phyloP scores from a whole-genome alignment of 257 asterid genomes.

The Henckelia pumila region DNA sequence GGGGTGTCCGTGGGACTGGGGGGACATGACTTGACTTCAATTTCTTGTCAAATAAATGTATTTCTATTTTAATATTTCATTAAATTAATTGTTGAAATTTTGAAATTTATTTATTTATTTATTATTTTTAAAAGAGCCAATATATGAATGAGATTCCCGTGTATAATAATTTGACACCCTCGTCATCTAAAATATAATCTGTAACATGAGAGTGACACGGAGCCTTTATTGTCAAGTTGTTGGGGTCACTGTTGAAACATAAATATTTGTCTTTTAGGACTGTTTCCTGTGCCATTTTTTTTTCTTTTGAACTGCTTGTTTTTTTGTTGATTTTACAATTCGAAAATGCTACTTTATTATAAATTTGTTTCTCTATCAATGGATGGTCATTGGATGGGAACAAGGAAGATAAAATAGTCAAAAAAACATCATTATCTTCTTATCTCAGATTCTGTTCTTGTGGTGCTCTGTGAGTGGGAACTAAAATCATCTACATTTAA shows the following conservation, averaged over 20 bases:
- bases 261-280: constrained; percentile 27
- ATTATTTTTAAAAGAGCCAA: too few species aligned
- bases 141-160: too few species aligned
- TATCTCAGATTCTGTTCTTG: neutral
- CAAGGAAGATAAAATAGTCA: constrained; percentile 18
- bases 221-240: constrained; percentile 32
- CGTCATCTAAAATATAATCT: too few species aligned
- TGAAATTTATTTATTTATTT: too few species aligned
- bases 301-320: constrained; percentile 18
- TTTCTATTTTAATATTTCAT: too few species aligned
- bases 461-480: neutral
- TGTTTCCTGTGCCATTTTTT: constrained; percentile 21
- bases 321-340: constrained; percentile 12
- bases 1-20: too few species aligned
- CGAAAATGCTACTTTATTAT: neutral
- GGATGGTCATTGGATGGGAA: constrained; percentile 38
- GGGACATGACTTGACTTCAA: too few species aligned
- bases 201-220: neutral
- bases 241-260: constrained; percentile 33
- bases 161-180: too few species aligned
- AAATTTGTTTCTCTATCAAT: constrained; percentile 20
- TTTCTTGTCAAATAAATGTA: too few species aligned
- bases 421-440: neutral
- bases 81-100: too few species aligned
- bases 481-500: too few species aligned